phyloP scores from a whole-genome alignment of 2,329 filamentous ascomycete species.

The Lasiodiplodia sp. region DNA sequence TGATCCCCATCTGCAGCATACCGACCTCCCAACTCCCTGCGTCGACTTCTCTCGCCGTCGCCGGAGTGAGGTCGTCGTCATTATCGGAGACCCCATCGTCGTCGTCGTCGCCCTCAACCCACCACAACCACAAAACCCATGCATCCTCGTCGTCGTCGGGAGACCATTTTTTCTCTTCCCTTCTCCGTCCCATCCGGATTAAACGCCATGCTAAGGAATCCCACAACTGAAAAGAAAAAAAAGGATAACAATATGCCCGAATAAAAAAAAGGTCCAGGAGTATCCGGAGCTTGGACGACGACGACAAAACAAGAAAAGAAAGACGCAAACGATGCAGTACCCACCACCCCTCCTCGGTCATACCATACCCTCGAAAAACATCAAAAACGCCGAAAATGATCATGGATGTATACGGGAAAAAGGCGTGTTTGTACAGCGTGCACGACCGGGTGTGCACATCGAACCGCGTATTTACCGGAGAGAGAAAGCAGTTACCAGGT shows the following conservation, averaged over 20 bases:
- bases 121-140: constrained; percentile 5
- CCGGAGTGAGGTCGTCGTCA: background rate
- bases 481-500: background rate
- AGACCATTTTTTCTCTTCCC: constrained; percentile 24
- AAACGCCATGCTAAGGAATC: constrained; percentile 25
- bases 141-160: background rate
- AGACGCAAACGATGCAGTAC: background rate
- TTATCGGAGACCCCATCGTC: background rate
- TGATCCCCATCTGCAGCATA: constrained; percentile 25
- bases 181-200: constrained; percentile 21
- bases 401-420: background rate
- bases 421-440: constrained; percentile 8
- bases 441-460: background rate
- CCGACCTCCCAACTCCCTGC: background rate
- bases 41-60: background rate
- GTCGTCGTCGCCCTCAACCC: background rate
- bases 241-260: background rate
- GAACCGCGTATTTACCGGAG: background rate
- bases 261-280: background rate
- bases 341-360: background rate
- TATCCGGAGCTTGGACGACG: background rate
- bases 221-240: background rate
- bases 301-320: background rate
- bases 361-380: background rate
- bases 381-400: constrained; percentile 10